A percentile compares a stretch with the other conserved stretches of the same genome.
These are phyloP conservation scores for Fistulifera solaris DNA, from an alignment of 108 stramenopile genomes.

Conservation along the genomic window DNA sequence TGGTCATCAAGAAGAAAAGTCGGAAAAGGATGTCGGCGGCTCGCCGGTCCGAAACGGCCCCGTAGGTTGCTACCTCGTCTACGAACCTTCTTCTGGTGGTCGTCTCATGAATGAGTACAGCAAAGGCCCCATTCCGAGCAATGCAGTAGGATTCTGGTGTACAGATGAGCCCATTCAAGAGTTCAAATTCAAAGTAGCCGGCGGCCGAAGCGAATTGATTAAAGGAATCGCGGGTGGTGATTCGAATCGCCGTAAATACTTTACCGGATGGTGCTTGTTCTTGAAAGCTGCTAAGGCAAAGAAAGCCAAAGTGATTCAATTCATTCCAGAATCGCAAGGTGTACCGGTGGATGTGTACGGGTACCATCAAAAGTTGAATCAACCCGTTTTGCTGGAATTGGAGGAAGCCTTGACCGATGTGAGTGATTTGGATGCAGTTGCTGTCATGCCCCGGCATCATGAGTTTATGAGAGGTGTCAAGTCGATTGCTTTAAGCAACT, in stretches of 20 bases:
- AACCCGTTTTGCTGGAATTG: conserved; percentile 33
- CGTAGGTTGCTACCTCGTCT: conserved; percentile 58
- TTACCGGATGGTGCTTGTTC: conserved; percentile 60
- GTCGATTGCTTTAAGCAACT: conserved; percentile 31
- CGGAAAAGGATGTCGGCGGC: too few relatives aligned
- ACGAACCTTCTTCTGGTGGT: conserved; percentile 48
- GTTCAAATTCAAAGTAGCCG: conserved; percentile 57
- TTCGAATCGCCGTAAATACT: conserved; percentile 61
- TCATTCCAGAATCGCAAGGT: conserved; percentile 45
- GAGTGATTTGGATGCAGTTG: conserved; percentile 47
- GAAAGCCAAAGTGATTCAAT: conserved; percentile 49
- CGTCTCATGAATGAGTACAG: conserved; percentile 45
- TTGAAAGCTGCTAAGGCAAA: conserved; percentile 49
- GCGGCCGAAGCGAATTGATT: conserved; percentile 50
- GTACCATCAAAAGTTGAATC: conserved; percentile 22
- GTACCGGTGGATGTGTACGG: conserved; percentile 56
- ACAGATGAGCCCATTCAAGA: conserved; percentile 47
- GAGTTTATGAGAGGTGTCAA: conserved; percentile 41
- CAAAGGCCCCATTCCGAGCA: conserved; percentile 32
- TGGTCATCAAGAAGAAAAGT: too few relatives aligned
- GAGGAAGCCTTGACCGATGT: conserved; percentile 50
- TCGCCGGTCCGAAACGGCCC: conserved; percentile 10
- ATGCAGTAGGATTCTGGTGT: conserved; percentile 58
- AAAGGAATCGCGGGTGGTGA: conserved; percentile 69
- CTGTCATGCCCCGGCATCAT: conserved; percentile 44